Evolutionary conservation across 371 early-diverging fungal species (phyloP), one percentile per base, ranked within the genome.

Genomic region (Chytridium lagenaria): DNA sequence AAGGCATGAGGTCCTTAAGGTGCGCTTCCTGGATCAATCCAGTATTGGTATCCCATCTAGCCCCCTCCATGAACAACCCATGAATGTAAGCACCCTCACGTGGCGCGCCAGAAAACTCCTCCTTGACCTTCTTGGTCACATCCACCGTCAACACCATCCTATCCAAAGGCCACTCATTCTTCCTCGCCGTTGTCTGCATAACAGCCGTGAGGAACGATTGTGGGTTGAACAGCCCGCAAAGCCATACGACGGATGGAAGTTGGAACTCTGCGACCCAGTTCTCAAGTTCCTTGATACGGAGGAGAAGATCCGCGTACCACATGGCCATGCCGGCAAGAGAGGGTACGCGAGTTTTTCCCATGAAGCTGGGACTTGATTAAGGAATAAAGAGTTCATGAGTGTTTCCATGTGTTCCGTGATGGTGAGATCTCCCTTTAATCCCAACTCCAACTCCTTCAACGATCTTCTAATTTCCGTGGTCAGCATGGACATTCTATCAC

Each of bases 151-250:
- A 73, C 12, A 86, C 79, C 89, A 89, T 88, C 22, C 86, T 77
- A 71, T 89, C 89, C 39, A 89, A 73, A 12, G 89, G 89, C 89
- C 88, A 88, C 72, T 89, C 89, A 66, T 76, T 84, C 79, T 87
- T 88, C 26, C 89, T 77, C 30, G 89, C 89, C 3, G 89, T 89
- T 2, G 88, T 88, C 70, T 89, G 89, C 89, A 89, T 89, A 73
- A 88, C 85, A 31, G 89, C 89, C 2, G 89, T 89, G 28, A 89
- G 76, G 83, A 89, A 89, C 2, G 89, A 88, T 76, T 89, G 89
- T 26, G 89, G 89, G 77, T 88, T 86, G 78, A 89, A 89, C 31
- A 89, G 76, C 0, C 89, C 88, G 10, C 86, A 71, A 37, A 89
- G 68, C 88, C 88, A 88, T 0, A 89, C 87, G 12, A 85, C 87